These are phyloP conservation scores for Fagus sylvatica DNA, from an alignment of 306 rosid genomes.

Conservation along the genomic window DNA sequence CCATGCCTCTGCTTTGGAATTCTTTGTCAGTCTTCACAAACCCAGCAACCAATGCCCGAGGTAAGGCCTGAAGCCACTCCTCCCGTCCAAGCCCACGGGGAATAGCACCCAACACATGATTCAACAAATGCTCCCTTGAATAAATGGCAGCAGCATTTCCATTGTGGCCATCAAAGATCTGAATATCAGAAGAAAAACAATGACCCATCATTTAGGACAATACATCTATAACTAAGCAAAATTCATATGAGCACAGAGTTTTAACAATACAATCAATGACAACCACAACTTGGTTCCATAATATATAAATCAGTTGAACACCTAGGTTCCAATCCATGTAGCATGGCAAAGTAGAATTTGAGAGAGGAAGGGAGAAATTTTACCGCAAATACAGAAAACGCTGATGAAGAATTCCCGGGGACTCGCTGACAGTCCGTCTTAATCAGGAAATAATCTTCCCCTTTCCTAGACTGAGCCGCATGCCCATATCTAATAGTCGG, in stretches of 20 bases:
- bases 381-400: slow-evolving; percentile 93
- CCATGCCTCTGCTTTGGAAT: slow-evolving; percentile 79
- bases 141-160: slow-evolving; percentile 95
- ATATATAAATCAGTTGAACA: slow-evolving; percentile 19
- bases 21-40: slow-evolving; percentile 97
- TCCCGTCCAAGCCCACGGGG: slow-evolving; percentile 87
- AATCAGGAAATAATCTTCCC: slow-evolving; percentile 81
- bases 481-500: slow-evolving; percentile 76
- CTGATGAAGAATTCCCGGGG: slow-evolving; percentile 71
- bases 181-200: slow-evolving; percentile 33
- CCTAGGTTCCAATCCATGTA: background rate
- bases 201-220: slow-evolving; percentile 13
- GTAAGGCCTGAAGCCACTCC: slow-evolving; percentile 96
- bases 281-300: background rate
- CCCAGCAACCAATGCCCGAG: slow-evolving; percentile 94
- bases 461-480: slow-evolving; percentile 92
- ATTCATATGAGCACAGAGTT: slow-evolving; percentile 16
- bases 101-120: slow-evolving; percentile 82
- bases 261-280: background rate
- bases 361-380: slow-evolving; percentile 11
- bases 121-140: slow-evolving; percentile 78
- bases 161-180: slow-evolving; percentile 98
- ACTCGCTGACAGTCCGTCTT: slow-evolving; percentile 84
- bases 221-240: slow-evolving; percentile 22
- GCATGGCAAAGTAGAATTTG: slow-evolving; percentile 8